These are phyloP conservation scores for Delitschia confertaspora DNA, from an alignment of 495 filamentous ascomycete species.

Conservation along the genomic window DNA sequence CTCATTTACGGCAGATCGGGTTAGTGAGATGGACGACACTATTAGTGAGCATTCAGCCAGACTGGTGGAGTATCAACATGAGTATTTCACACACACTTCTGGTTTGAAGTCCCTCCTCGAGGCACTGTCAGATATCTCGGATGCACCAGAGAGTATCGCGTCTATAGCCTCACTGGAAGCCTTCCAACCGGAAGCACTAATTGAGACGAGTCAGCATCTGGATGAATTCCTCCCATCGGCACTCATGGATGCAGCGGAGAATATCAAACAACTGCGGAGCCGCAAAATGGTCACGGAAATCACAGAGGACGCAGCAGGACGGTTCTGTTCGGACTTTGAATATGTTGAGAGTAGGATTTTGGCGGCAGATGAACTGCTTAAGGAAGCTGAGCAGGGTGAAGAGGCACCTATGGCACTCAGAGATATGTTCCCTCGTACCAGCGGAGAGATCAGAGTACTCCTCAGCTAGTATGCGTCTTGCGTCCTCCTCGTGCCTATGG, in stretches of 20 bases:
- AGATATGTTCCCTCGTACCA: constrained; percentile 70
- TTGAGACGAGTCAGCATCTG: constrained; percentile 60
- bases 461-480: too few relatives aligned
- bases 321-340: constrained; percentile 87
- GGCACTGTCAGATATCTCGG: constrained; percentile 45
- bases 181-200: constrained; percentile 56
- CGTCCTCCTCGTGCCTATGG: too few relatives aligned
- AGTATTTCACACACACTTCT: constrained; percentile 63
- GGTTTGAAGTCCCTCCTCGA: constrained; percentile 62
- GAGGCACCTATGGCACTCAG: constrained; percentile 46
- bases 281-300: constrained; percentile 60
- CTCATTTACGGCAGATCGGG: constrained; percentile 45
- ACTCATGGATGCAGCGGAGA: constrained; percentile 79
- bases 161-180: constrained; percentile 47
- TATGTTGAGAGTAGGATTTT: constrained; percentile 66
- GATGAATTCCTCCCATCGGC: constrained; percentile 91
- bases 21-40: constrained; percentile 40
- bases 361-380: constrained; percentile 45
- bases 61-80: constrained; percentile 53
- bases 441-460: constrained; percentile 75
- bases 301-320: constrained; percentile 73
- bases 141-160: constrained; percentile 38
- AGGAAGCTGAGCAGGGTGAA: constrained; percentile 32
- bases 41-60: constrained; percentile 33
- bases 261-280: constrained; percentile 63